Conservation (phyloP, 352 stramenopile genomes). For the Pythium phragmitis region DNA sequence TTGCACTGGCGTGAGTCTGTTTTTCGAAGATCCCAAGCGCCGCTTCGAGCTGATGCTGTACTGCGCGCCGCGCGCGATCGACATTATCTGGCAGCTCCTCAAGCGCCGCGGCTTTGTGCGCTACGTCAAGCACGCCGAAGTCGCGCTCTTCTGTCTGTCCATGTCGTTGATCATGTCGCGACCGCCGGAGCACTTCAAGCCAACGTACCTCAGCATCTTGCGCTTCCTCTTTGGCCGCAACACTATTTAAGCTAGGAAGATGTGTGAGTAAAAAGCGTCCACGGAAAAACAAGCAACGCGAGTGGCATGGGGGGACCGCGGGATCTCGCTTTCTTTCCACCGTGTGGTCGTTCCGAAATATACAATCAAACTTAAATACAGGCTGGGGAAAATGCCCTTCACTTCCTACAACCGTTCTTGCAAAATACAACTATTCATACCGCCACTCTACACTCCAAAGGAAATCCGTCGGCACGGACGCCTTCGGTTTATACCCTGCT, state of each 20-base stretch:
- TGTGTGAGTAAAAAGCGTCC: background rate
- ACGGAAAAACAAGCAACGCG: background rate
- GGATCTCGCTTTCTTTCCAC: no score
- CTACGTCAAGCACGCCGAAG: slow-evolving; percentile 75
- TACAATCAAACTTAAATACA: slow-evolving; percentile 28
- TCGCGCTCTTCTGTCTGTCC: slow-evolving; percentile 81
- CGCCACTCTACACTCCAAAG: background rate
- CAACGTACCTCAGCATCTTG: slow-evolving; percentile 77
- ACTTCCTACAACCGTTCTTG: slow-evolving; percentile 10
- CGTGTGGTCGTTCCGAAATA: slow-evolving; percentile 9
- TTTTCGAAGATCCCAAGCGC: slow-evolving; percentile 81
- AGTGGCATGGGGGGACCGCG: background rate
- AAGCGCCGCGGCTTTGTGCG: slow-evolving; percentile 64
- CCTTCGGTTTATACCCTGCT: background rate
- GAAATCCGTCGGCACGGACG: background rate
- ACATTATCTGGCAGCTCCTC: slow-evolving; percentile 82
- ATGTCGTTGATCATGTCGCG: slow-evolving; percentile 85
- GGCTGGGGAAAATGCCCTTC: slow-evolving; percentile 1
- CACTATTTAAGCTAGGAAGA: slow-evolving; percentile 51
- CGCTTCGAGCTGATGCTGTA: slow-evolving; percentile 87
- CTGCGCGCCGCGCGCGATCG: slow-evolving; percentile 65
- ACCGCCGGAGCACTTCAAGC: slow-evolving; percentile 80
- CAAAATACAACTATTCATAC: slow-evolving; percentile 19
- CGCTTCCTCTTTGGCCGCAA: slow-evolving; percentile 81
- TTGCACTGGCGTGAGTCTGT: slow-evolving; percentile 54